A percentile compares a stretch with the other conserved stretches of the same genome.
These are phyloP conservation scores for Magnolia kwangsiensis DNA, from an alignment of 164 flowering plant genomes.

Conservation along the genomic window DNA sequence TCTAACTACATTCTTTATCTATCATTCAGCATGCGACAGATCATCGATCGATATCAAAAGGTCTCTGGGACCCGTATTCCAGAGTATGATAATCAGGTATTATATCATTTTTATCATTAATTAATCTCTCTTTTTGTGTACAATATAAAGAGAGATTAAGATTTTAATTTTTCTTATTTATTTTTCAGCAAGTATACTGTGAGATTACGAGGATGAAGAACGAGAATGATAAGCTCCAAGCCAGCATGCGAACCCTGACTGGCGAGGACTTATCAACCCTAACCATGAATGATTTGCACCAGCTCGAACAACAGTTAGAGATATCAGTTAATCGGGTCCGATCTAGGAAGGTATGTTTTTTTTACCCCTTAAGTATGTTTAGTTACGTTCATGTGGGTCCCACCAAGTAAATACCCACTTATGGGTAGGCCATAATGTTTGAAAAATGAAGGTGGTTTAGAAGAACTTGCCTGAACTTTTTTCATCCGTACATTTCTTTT, in stretches of 20 bases:
- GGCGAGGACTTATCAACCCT: slow-evolving; percentile 35
- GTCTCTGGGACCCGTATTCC: slow-evolving; percentile 25
- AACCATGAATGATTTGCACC: slow-evolving; percentile 25
- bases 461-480: no score
- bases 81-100: slow-evolving; percentile 32
- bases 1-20: not conserved
- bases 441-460: no score
- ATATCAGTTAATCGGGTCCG: slow-evolving; percentile 35
- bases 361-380: not conserved
- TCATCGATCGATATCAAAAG: slow-evolving; percentile 33
- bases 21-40: slow-evolving; percentile 33
- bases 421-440: no score
- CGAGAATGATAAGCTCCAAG: slow-evolving; percentile 38
- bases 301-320: slow-evolving; percentile 40
- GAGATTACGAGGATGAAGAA: slow-evolving; percentile 35
- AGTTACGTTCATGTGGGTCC: no score
- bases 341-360: slow-evolving; percentile 35
- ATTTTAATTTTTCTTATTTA: not conserved
- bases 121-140: not conserved
- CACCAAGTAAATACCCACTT: no score
- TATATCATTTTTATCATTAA: not conserved
- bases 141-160: not conserved
- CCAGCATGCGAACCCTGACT: slow-evolving; percentile 29
- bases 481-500: no score
- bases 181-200: slow-evolving; percentile 21